Evolutionary conservation across 1,284 basidiomycete genomes (phyloP), one percentile per base, ranked within the genome.

Genomic region (Heterobasidion annosum): DNA sequence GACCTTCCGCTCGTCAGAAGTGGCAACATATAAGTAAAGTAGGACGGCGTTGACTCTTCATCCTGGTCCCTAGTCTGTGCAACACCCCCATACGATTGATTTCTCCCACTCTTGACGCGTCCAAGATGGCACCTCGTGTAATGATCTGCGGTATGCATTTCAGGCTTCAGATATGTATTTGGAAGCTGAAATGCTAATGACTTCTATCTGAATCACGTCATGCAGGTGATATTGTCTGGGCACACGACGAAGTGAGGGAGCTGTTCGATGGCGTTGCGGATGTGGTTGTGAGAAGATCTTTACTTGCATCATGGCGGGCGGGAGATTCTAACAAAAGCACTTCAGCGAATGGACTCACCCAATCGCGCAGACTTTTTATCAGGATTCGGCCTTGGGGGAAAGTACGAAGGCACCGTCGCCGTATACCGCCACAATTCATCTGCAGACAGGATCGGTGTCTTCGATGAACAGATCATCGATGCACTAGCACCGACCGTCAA

Each of bases 391-490:
- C 71, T 80, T 4, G 79, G 80, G 19, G 83, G 83, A 13, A 91
- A 87, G 68, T 96, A 93, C 70, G 76, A 77, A 37, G 80, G 82
- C 32, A 77, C 83, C 1, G 78, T 88, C 8, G 93, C 82, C 18
- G 82, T 96, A 57, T 97, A 93, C 73, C 79, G 91, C 54, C 77
- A 88, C 64, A 88, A 89, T 68, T 70, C 71, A 45, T 85, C 82
- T 19, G 70, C 79, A n/a, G 72, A 77, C 56, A 68, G 66, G 25
- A 83, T 93, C 59, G 93, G 92, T 18, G 68, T 82, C 33, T 93
- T 93, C 63, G 90, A 95, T 70, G 78, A 80, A 64, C 86, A 88
- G 60, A 73, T 96, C 61, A 75, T 96, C 58, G 68, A 76, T 53
- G 79, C 77, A 0, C 74, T 95, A 2, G 58, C 72, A 2, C 77